These are phyloP conservation scores for grape (Vitis vinifera) DNA, from an alignment of 164 flowering plant genomes.

Conservation along the genomic window ASM3070453v1 NC_081812.1:22819001-22819500, in stretches of 20 bases:
- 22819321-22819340: no score
- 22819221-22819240: conserved; percentile 21
- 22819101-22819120: background rate
- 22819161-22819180: no score
- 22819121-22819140: conserved; percentile 9
- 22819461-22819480: conserved; percentile 65
- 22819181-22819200: no score
- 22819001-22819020: no score
- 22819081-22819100: background rate
- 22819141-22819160: conserved; percentile 10
- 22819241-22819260: background rate
- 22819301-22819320: conserved; percentile 3
- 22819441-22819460: conserved; percentile 92
- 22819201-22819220: background rate
- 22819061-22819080: background rate
- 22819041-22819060: no score
- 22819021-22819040: no score
- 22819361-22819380: conserved; percentile 13
- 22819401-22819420: conserved; percentile 38
- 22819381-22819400: conserved; percentile 33
- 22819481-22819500: conserved; percentile 40
- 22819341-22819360: no score
- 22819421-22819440: conserved; percentile 78
- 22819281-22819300: conserved; percentile 1
- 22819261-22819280: background rate